These are phyloP conservation scores for Calocera viscosa DNA, from an alignment of 768 basidiomycete species.

Conservation along the genomic window DNA sequence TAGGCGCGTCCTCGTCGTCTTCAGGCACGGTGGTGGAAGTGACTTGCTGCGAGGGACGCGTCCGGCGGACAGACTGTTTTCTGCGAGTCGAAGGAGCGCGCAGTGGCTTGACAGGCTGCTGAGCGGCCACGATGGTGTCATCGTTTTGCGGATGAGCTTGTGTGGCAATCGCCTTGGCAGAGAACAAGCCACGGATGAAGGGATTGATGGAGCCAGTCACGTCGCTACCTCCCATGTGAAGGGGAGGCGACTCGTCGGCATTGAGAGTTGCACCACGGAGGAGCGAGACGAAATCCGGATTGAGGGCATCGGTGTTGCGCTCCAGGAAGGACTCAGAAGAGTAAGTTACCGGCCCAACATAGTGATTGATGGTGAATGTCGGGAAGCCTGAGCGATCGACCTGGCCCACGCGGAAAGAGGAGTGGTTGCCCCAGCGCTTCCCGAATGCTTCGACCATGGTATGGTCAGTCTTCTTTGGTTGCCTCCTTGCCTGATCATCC, in stretches of 20 bases:
- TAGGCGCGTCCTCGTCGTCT: constrained; percentile 21
- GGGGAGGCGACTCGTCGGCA: constrained; percentile 16
- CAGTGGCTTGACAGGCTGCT: constrained; percentile 89
- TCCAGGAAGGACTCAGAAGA: constrained; percentile 83
- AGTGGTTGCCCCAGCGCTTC: constrained; percentile 90
- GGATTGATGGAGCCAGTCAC: constrained; percentile 74
- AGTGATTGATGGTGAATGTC: constrained; percentile 86
- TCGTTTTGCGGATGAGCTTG: constrained; percentile 86
- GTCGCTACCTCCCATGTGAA: constrained; percentile 34
- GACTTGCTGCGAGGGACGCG: constrained; percentile 14
- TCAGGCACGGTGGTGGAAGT: constrained; percentile 35
- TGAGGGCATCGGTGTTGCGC: constrained; percentile 75
- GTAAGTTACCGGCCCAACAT: constrained; percentile 81
- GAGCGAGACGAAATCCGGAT: constrained; percentile 84
- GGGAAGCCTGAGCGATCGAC: constrained; percentile 66
- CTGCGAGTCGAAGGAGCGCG: constrained; percentile 80
- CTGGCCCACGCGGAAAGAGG: constrained; percentile 72
- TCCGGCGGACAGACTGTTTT: constrained; percentile 56
- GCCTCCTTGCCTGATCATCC: constrained; percentile 85
- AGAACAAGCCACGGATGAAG: constrained; percentile 84
- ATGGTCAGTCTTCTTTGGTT: constrained; percentile 80
- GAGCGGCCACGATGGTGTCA: constrained; percentile 89
- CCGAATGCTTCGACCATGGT: constrained; percentile 90
- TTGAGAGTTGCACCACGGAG: constrained; percentile 43
- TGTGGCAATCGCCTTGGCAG: constrained; percentile 76